Conservation (phyloP, 257 asterid species). For the Solanum pennellii region DNA sequence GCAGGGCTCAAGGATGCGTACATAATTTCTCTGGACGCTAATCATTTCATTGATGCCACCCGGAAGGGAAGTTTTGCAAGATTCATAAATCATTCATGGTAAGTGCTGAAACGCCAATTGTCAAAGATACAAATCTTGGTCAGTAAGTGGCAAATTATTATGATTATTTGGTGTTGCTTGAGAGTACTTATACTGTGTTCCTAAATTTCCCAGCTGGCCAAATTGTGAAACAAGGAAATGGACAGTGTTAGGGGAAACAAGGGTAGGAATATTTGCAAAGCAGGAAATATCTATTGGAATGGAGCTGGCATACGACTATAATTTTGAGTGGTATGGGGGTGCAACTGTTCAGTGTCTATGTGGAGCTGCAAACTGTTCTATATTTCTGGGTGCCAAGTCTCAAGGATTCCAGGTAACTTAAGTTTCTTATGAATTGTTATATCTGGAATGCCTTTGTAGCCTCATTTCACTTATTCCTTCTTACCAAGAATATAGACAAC, state of each 20-base stretch:
- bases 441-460: neutral
- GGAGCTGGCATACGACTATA: slow-evolving; percentile 78
- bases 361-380: slow-evolving; percentile 79
- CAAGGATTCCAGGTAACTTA: slow-evolving; percentile 82
- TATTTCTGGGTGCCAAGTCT: slow-evolving; percentile 95
- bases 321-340: slow-evolving; percentile 98
- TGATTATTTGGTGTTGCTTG: neutral
- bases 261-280: slow-evolving; percentile 91
- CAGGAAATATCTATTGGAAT: slow-evolving; percentile 57
- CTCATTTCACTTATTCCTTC: neutral
- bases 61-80: slow-evolving; percentile 87
- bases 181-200: neutral
- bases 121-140: neutral
- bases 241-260: slow-evolving; percentile 81
- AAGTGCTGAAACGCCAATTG: slow-evolving; percentile 10
- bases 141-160: neutral
- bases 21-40: slow-evolving; percentile 66
- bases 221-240: slow-evolving; percentile 96
- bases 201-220: slow-evolving; percentile 53
- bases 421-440: neutral
- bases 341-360: slow-evolving; percentile 87
- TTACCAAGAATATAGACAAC: neutral
- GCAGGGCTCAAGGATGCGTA: slow-evolving; percentile 78
- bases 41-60: slow-evolving; percentile 77
- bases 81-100: slow-evolving; percentile 96